These are phyloP conservation scores for Ustilago cynodontis DNA, from an alignment of 1,284 basidiomycete genomes.

Conservation along the genomic window DNA sequence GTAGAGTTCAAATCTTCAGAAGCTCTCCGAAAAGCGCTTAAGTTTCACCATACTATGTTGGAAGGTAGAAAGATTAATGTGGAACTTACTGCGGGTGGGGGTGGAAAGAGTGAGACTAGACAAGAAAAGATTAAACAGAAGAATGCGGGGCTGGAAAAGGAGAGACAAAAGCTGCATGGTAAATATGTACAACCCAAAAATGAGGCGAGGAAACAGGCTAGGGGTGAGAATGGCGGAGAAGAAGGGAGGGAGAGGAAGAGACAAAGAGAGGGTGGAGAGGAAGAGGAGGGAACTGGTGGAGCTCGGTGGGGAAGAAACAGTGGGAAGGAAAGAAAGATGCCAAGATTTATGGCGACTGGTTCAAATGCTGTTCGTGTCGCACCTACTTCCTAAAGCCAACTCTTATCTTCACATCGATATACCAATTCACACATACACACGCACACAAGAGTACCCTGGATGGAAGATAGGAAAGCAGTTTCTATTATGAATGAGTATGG, in stretches of 20 bases:
- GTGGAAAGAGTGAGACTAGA: constrained; percentile 60
- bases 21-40: constrained; percentile 64
- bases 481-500: constrained; percentile 13
- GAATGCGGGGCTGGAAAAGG: constrained; percentile 64
- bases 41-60: constrained; percentile 67
- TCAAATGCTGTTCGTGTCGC: constrained; percentile 52
- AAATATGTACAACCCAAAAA: constrained; percentile 66
- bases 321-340: constrained; percentile 34
- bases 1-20: constrained; percentile 59
- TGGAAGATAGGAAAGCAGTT: not conserved
- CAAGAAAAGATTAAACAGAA: constrained; percentile 66
- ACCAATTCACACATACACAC: constrained; percentile 19
- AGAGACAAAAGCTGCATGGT: constrained; percentile 62
- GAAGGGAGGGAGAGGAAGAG: constrained; percentile 27
- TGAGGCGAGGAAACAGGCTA: constrained; percentile 52
- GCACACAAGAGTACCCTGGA: not conserved
- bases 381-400: constrained; percentile 29
- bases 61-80: constrained; percentile 68
- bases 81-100: constrained; percentile 68
- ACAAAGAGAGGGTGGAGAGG: constrained; percentile 1
- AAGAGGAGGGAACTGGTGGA: constrained; percentile 11
- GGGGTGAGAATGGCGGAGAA: constrained; percentile 14
- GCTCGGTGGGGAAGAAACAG: constrained; percentile 33
- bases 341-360: constrained; percentile 55
- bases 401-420: constrained; percentile 16